Base-by-base conservation (phyloP, 805 yeast species). In the Schwanniomyces pseudopolymorphus region DNA sequence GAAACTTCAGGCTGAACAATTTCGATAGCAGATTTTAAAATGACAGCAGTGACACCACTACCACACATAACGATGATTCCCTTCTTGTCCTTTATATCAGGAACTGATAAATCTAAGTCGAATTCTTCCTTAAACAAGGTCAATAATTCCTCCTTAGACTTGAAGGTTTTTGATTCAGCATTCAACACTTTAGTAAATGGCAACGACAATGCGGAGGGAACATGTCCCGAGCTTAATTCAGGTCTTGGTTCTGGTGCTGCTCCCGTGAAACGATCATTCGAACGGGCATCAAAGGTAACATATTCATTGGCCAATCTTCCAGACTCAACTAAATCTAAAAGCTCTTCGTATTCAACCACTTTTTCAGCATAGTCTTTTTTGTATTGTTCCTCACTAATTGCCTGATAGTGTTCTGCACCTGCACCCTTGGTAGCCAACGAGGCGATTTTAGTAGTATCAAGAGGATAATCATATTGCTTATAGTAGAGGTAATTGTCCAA, bases 1-100 rank as follows among this genome's bases (percentile, higher is more conserved):
- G 75, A 69, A 14, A 68, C 64, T 10, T 68, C 56, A n/a, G 64
- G 56, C 9, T 70, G 66, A 31, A 67, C 61, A 13, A 75, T 58
- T 42, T 76, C 68, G 38, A 72, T 60, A 1, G 96, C 98, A 7
- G 85, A 71, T 64, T 87, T 85, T 39, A 92, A 76, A 35, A 94
- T 83, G 52, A 92, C 89, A 0, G 97, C 98, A 9, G 97, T 85
- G 41, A 94, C 97, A 39, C 98, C 99, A 0, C 97, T 85, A 24
- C 98, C 99, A 63, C 99, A 94, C 88, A 88, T 82, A 33, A 86
- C 87, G 42, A 94, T 81, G 16, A 87, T 81, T 10, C 89, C 91
- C 57, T 85, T 84, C 14, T 72, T 65, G 16, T 58, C 67, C 37
- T 62, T 63, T 31, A 74, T 55, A 9, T 56, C 47, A 46, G 66